Evolutionary conservation across 164 flowering plant species (phyloP).

Genomic region (Akebia trifoliata): DNA sequence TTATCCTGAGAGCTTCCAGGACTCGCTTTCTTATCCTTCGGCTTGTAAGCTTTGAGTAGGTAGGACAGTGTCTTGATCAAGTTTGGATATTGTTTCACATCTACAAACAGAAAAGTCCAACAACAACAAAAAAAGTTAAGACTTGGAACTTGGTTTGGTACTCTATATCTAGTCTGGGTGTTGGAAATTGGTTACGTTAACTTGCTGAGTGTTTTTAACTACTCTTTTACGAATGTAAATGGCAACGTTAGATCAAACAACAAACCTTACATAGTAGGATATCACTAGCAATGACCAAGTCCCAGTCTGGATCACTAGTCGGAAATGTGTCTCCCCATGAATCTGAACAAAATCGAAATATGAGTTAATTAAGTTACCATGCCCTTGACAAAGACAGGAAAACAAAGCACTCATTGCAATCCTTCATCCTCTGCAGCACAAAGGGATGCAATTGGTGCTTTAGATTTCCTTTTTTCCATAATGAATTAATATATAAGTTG

Average conservation of each 20-base stretch:
- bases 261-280: conserved; percentile 74
- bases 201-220: too few species aligned
- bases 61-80: conserved; percentile 70
- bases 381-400: neutral
- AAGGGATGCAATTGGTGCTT: neutral
- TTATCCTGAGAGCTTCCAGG: conserved; percentile 4
- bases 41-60: conserved; percentile 66
- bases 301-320: conserved; percentile 60
- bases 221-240: neutral
- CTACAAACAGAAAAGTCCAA: conserved; percentile 38
- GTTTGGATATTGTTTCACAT: conserved; percentile 88
- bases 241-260: conserved; percentile 13
- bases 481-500: neutral
- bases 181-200: too few species aligned
- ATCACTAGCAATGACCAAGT: conserved; percentile 88
- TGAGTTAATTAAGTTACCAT: neutral
- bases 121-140: neutral
- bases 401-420: neutral
- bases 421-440: too few species aligned
- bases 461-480: neutral
- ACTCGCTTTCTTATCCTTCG: conserved; percentile 22
- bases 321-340: conserved; percentile 99
- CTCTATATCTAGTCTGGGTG: too few species aligned
- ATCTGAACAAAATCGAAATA: conserved; percentile 42
- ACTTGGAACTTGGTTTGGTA: neutral